Percentiles rank a stretch among this genome's conserved stretches.
Conservation (phyloP, 2,329 filamentous ascomycete species). For the Penicillium digitatum region DNA sequence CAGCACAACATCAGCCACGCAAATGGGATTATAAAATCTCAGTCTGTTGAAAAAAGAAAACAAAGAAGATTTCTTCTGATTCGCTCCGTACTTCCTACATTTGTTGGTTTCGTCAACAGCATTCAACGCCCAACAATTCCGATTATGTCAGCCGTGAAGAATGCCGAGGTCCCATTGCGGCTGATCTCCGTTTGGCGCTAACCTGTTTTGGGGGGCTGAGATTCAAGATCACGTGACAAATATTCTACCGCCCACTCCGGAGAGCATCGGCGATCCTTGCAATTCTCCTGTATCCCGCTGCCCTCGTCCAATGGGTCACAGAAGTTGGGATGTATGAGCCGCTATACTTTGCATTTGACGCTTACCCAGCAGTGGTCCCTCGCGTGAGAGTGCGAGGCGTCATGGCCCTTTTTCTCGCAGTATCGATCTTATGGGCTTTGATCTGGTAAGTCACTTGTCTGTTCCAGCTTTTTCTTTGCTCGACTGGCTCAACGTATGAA, state of each 20-base stretch:
- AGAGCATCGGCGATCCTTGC: conserved; percentile 5
- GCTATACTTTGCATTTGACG: conserved; percentile 44
- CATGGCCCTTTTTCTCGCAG: conserved; percentile 48
- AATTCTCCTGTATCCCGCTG: conserved; percentile 9
- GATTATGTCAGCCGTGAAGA: conserved; percentile 16
- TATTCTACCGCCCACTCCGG: conserved; percentile 3
- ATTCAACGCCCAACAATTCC: conserved; percentile 22
- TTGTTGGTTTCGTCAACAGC: conserved; percentile 5
- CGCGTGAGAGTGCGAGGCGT: conserved; percentile 47
- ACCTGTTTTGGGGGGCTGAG: background rate
- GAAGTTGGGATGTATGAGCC: conserved; percentile 47
- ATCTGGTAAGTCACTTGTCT: conserved; percentile 41
- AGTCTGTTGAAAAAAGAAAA: no score
- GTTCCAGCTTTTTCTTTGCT: background rate
- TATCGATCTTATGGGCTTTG: conserved; percentile 48
- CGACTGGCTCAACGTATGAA: conserved; percentile 34
- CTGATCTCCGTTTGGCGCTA: conserved; percentile 18
- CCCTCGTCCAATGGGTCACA: conserved; percentile 32
- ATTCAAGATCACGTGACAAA: background rate
- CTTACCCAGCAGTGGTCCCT: conserved; percentile 46
- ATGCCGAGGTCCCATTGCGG: conserved; percentile 23
- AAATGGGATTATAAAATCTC: background rate
- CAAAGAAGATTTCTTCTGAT: background rate
- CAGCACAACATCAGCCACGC: background rate
- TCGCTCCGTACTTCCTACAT: background rate